Base-by-base conservation (phyloP, 2,329 filamentous ascomycete genomes). In the Phoma sp. region DNA sequence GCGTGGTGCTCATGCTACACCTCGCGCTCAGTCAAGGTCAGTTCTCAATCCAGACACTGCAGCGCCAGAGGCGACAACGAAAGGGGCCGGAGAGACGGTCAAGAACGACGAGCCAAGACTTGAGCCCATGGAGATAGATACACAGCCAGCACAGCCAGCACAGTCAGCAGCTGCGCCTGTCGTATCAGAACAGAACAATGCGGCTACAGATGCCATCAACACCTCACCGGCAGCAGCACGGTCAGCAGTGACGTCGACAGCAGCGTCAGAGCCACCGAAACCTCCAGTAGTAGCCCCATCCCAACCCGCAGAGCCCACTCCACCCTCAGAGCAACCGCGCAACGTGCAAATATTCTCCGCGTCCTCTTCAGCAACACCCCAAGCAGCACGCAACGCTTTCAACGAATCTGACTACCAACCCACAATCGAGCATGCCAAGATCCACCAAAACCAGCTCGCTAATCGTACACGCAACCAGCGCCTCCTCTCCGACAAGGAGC, bases 401-500 rank as follows among this genome's bases (percentile, higher is more conserved):
- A 84, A 89, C 38, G 91, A 93, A 49, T 79, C 82, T n/a, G 90
- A 92, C 69, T 96, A 89, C 73, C 82, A 84, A 40, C 92, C 86
- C 30, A 92, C 85, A 47, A 86, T 92, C 67, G 88, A 85, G 51
- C 92, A 90, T 76, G 92, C 86, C 58, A 89, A 88, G 73, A 82
- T 86, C 30, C 90, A 88, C 74, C 92, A 95, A 76, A 82, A 84
- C 11, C 81, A 86, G 2, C 81, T 95, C 1, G 80, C 83, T 47
- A 77, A 81, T 28, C 80, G 79, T 38, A 81, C 84, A 2, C 85
- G 87, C 56, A 96, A 96, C 74, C 87, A 84, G 58, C 87, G 92
- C 17, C 84, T 98, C 1, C 85, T 85, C 5, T 96, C 92, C 1
- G 92, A 98, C 74, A 86, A 85, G 28, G 93, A 98, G 71, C 80